Evolutionary conservation across 108 stramenopile species (phyloP).

Genomic region (Nitzschia putrida): DNA sequence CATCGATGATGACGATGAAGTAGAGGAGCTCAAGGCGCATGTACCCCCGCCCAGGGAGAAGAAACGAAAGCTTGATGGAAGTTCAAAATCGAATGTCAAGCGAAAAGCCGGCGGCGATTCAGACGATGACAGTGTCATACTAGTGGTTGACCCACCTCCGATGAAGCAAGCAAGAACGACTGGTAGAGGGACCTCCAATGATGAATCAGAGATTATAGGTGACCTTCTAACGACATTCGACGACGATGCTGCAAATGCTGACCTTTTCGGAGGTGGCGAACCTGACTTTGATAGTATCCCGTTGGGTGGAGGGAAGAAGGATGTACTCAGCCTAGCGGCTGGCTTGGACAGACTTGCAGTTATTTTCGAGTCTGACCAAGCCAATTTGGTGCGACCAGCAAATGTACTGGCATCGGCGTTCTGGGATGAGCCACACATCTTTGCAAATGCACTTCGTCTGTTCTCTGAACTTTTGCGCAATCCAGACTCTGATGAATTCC

Average conservation of each 20-base stretch:
- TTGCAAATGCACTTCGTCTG: constrained; percentile 41
- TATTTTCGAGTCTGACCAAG: constrained; percentile 35
- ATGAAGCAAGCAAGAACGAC: constrained; percentile 1
- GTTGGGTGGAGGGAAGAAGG: constrained; percentile 4
- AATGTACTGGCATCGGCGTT: constrained; percentile 15
- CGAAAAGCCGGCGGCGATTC: constrained; percentile 4
- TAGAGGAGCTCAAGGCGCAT: constrained; percentile 43
- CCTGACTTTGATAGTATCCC: constrained; percentile 6
- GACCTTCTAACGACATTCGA: constrained; percentile 25
- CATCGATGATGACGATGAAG: constrained; percentile 71
- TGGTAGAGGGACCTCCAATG: not conserved
- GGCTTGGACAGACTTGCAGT: constrained; percentile 39
- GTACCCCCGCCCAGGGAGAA: constrained; percentile 13
- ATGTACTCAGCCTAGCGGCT: constrained; percentile 32
- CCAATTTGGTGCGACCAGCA: constrained; percentile 25
- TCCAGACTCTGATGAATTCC: constrained; percentile 41
- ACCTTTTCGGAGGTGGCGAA: constrained; percentile 22
- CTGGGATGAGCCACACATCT: constrained; percentile 43
- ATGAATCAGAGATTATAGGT: constrained; percentile 29
- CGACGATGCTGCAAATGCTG: constrained; percentile 16
- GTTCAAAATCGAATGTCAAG: not conserved
- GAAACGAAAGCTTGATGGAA: constrained; percentile 3
- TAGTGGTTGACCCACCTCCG: constrained; percentile 35
- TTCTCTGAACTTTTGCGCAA: constrained; percentile 47
- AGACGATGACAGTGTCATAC: constrained; percentile 39